Evolutionary conservation across 1,284 basidiomycete species (phyloP), one percentile per base, ranked within the genome.

Genomic region (Vanrija sp.): DNA sequence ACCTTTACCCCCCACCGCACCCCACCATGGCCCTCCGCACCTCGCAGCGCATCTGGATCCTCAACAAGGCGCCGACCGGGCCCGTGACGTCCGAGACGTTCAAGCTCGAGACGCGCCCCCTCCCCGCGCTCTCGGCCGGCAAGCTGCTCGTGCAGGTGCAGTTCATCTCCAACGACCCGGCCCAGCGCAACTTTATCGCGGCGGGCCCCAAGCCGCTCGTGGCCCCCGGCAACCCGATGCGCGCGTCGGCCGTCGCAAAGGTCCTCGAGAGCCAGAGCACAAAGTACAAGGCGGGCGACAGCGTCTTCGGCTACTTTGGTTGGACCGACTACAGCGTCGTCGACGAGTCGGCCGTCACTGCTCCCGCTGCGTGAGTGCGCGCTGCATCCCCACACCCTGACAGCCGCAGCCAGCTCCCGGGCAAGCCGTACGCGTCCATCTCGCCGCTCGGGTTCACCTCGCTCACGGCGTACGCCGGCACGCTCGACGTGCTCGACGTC

Each of bases 81-180:
- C 46, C 35, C 15, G 12, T 31, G 12, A 31, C 31, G 12, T 9
- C 31, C 31, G 31, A 31, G 47, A 63, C 64, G 4, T 69, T 65
- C 56, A 38, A 24, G 19, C 49, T 63, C 24, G 56, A 57, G 49
- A 57, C 50, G 4, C 47, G 42, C 10, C 57, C 58, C 14, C 36
- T 67, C 10, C 56, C 65, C 3, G 45, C 51, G 18, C 54, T 72
- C 37, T 54, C 60, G 36, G 64, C 65, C 22, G 67, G 62, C 35
- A 20, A 66, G 47, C 39, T 72, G 25, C 59, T 71, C 23, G 31
- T 71, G 49, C 56, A 65, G 50, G 41, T 57, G 14, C 45, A 60
- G 23, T 66, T 60, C 53, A 24, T 72, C 12, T 63, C 61, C 15
- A 72, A 72, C 53, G 68, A 69, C 53, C 69, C 71, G 3, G 67